phyloP scores from a whole-genome alignment of 129 eudicot species.

The Flaveria robusta region DNA sequence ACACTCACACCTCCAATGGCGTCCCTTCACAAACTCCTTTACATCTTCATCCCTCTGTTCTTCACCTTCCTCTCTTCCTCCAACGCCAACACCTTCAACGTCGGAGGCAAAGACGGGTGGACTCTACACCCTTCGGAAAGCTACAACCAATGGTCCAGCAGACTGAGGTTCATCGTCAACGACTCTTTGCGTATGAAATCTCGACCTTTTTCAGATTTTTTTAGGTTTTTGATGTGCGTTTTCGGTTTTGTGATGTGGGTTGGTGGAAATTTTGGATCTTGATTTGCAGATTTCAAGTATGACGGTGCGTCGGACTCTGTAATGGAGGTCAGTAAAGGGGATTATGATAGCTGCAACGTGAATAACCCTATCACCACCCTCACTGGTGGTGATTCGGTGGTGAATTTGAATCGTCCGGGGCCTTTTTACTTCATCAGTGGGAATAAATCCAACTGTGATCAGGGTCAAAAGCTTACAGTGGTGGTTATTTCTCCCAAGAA shows the following conservation, averaged over 20 bases:
- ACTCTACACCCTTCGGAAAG: slow-evolving; percentile 51
- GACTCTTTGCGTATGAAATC: slow-evolving; percentile 71
- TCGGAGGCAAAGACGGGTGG: slow-evolving; percentile 85
- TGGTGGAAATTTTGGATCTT: slow-evolving; percentile 2
- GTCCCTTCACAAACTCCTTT: slow-evolving; percentile 10
- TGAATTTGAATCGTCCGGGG: slow-evolving; percentile 57
- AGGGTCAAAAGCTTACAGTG: slow-evolving; percentile 62
- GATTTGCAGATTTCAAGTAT: slow-evolving; percentile 65
- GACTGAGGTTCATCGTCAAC: slow-evolving; percentile 61
- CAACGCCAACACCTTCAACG: slow-evolving; percentile 43
- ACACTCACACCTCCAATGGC: slow-evolving; percentile 28
- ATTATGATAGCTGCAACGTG: slow-evolving; percentile 55
- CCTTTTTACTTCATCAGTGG: slow-evolving; percentile 82
- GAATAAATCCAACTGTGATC: slow-evolving; percentile 51
- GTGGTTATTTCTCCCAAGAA: slow-evolving; percentile 51
- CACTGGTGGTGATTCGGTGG: slow-evolving; percentile 53
- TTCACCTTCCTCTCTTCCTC: slow-evolving; percentile 21
- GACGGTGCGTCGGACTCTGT: slow-evolving; percentile 63
- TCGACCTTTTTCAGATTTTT: neutral
- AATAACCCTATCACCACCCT: slow-evolving; percentile 43
- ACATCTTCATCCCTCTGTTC: slow-evolving; percentile 13
- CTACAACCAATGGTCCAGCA: slow-evolving; percentile 62
- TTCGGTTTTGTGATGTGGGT: neutral
- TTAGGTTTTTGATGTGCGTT: slow-evolving; percentile 3
- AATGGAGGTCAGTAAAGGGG: slow-evolving; percentile 61